Percentiles rank a stretch among this genome's conserved stretches.
Evolutionary conservation across 2,329 filamentous ascomycete genomes (phyloP).

Genomic region (Cladobotryum protrusum): DNA sequence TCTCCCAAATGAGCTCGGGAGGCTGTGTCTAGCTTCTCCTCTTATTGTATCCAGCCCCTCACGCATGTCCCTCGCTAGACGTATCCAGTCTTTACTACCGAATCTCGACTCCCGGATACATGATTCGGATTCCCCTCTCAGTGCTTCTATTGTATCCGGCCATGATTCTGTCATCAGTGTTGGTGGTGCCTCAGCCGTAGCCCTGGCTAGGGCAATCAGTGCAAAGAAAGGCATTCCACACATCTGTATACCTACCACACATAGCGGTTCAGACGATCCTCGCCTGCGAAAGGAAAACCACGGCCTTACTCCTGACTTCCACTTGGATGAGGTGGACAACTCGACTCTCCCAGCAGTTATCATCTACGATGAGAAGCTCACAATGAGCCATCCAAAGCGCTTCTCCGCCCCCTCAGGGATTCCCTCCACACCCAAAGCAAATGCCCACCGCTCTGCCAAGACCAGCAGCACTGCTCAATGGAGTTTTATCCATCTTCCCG

Average conservation of each 20-base stretch:
- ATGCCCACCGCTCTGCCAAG: conserved; percentile 10
- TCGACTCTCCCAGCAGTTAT: conserved; percentile 24
- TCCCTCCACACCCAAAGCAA: conserved; percentile 13
- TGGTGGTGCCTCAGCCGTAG: conserved; percentile 57
- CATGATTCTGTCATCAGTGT: conserved; percentile 56
- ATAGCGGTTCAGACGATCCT: conserved; percentile 48
- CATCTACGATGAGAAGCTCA: conserved; percentile 34
- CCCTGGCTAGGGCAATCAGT: conserved; percentile 50
- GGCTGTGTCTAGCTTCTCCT: conserved; percentile 25
- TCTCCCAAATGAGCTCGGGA: conserved; percentile 28
- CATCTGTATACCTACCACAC: conserved; percentile 54
- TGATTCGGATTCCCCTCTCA: conserved; percentile 24
- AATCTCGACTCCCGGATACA: conserved; percentile 28
- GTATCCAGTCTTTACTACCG: conserved; percentile 28
- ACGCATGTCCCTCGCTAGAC: conserved; percentile 27
- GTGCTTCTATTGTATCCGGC: conserved; percentile 23
- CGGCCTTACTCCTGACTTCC: too few relatives aligned
- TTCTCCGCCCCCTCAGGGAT: conserved; percentile 24
- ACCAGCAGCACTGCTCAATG: conserved; percentile 24
- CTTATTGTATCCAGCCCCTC: conserved; percentile 35
- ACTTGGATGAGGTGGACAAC: not conserved
- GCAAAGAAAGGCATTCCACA: conserved; percentile 48
- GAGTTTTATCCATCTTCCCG: conserved; percentile 32
- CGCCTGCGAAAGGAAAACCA: conserved; percentile 3
- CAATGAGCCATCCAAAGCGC: conserved; percentile 19